Percentiles rank a stretch among this genome's conserved stretches.
Evolutionary conservation across 164 flowering plant species (phyloP).

Genomic region (Umbilicus rupestris): DNA sequence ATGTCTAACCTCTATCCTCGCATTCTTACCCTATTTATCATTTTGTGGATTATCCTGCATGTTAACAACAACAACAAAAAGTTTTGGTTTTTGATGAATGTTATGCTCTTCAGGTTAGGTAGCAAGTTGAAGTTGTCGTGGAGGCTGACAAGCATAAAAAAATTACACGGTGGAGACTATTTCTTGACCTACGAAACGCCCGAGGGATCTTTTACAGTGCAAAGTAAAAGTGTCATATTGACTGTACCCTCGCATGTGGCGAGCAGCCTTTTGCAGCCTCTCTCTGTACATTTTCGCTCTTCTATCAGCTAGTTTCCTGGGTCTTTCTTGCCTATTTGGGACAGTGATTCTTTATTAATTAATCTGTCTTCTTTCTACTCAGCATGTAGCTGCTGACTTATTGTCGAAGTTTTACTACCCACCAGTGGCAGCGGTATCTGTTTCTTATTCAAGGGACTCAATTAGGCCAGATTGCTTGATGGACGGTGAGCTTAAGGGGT

Average conservation of each 20-base stretch:
- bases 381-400: slow-evolving; percentile 76
- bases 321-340: background rate
- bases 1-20: background rate
- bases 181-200: slow-evolving; percentile 79
- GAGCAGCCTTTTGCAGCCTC: slow-evolving; percentile 58
- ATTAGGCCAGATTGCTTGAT: slow-evolving; percentile 67
- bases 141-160: slow-evolving; percentile 60
- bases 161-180: slow-evolving; percentile 44
- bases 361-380: slow-evolving; percentile 16
- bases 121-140: slow-evolving; percentile 73
- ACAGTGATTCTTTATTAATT: background rate
- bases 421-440: slow-evolving; percentile 86
- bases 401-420: slow-evolving; percentile 81
- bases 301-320: background rate
- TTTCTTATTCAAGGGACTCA: slow-evolving; percentile 83
- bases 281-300: slow-evolving; percentile 40
- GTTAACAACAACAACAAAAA: background rate
- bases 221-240: slow-evolving; percentile 60
- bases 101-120: slow-evolving; percentile 51
- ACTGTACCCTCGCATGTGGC: slow-evolving; percentile 87
- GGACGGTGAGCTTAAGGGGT: slow-evolving; percentile 88
- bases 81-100: background rate
- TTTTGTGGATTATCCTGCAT: background rate
- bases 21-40: background rate
- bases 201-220: slow-evolving; percentile 53